Evolutionary conservation across 768 basidiomycete species (phyloP).

Genomic region (Lactifluus hygrophoroides): DNA sequence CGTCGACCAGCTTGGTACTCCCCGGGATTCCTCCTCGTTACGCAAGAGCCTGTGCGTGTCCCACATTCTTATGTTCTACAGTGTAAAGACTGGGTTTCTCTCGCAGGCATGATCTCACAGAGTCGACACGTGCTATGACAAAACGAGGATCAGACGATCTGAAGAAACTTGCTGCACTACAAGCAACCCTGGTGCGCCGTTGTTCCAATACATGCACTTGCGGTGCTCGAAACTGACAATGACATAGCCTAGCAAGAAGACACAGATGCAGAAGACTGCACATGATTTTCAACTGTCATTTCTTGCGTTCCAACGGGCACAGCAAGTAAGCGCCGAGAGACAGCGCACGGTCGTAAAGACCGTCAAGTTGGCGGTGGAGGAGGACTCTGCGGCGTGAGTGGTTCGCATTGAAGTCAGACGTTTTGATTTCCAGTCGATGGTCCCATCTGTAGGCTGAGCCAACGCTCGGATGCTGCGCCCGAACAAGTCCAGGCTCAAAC

Average conservation of each 20-base stretch:
- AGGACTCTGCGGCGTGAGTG: constrained; percentile 39
- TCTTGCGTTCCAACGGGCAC: constrained; percentile 85
- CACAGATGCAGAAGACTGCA: constrained; percentile 82
- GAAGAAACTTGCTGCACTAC: constrained; percentile 75
- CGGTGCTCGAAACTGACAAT: background rate
- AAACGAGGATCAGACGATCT: constrained; percentile 90
- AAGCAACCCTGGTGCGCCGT: constrained; percentile 45
- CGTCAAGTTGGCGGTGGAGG: constrained; percentile 78
- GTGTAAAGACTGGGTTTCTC: background rate
- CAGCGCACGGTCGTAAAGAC: constrained; percentile 85
- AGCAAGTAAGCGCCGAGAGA: constrained; percentile 81
- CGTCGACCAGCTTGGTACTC: constrained; percentile 92
- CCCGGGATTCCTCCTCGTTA: constrained; percentile 67
- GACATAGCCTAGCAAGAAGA: constrained; percentile 67
- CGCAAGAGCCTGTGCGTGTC: constrained; percentile 77
- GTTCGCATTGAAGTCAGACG: background rate
- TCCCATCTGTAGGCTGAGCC: background rate
- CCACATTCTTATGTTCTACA: background rate
- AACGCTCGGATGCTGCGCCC: constrained; percentile 32
- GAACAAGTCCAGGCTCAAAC: constrained; percentile 63
- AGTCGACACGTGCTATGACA: constrained; percentile 89
- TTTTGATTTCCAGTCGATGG: background rate
- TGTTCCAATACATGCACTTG: background rate
- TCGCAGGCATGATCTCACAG: constrained; percentile 77
- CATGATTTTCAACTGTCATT: constrained; percentile 88